Evolutionary conservation across 2,329 filamentous ascomycete genomes (phyloP), one percentile per base, ranked within the genome.

Genomic region (Exophiala oligosperma): DNA sequence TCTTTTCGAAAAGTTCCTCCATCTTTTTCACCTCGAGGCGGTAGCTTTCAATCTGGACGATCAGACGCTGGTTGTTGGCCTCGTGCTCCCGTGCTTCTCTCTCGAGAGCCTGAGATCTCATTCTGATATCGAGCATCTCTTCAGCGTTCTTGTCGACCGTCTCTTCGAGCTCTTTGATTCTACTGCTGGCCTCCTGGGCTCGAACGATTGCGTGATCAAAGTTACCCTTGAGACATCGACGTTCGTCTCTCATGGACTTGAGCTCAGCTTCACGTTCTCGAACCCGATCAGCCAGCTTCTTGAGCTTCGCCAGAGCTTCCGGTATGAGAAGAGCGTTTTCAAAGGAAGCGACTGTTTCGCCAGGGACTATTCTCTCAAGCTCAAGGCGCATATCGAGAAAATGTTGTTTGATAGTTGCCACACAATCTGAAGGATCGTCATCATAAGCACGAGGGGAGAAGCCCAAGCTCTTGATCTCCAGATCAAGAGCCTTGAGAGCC

Each of bases 61-160:
- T 75, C 26, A 80, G 69, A 59, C 73, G 72, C 41, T 70, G 67
- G 60, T 79, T 76, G 52, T 77, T 73, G 29, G 73, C 62, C 14
- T 70, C 71, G 51, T 78, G 73, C 48, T 77, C 73, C 6, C 72
- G 62, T 24, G 71, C 67, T 60, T 78, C 72, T 37, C 66, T 68
- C 57, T 77, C 77, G 29, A 78, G 67, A 8, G 72, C 70, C 59
- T 76, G 74, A 62, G 75, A 71, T 47, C 71, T 69, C 68, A 77
- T 76, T 44, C 76, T 68, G n/a, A 72, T 70, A 46, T 76, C 72
- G 4, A 78, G 68, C 70, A 79, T 75, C 53, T 79, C 76, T 23
- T 74, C 70, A 4, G 75, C 72, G n/a, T 76, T 74, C n/a, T 71
- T 70, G 37, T 75, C 71, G 35, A 74, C 70, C 0, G 70, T 68